Conservation (phyloP, 768 basidiomycete genomes). For the Boletus rufocinnamomeus region DNA sequence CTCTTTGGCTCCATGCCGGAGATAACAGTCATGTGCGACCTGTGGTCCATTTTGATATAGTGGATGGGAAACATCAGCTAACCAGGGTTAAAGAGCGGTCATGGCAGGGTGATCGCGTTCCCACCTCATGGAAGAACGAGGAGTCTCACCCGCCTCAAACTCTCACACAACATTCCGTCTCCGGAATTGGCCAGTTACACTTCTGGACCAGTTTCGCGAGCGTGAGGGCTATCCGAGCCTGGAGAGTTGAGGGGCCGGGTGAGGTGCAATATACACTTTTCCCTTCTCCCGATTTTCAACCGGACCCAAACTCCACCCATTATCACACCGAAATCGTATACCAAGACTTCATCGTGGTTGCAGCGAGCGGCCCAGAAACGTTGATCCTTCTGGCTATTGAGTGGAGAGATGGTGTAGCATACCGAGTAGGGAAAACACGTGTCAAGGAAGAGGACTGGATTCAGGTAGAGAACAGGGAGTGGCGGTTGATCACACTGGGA, state of each 20-base stretch:
- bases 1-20: neutral
- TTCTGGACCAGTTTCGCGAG: constrained; percentile 22
- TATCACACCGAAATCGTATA: constrained; percentile 1
- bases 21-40: neutral
- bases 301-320: neutral
- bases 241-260: neutral
- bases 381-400: constrained; percentile 17
- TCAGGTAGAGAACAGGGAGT: constrained; percentile 12
- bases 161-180: neutral
- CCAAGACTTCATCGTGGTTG: constrained; percentile 19
- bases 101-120: neutral
- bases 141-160: neutral
- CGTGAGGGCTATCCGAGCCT: neutral
- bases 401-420: constrained; percentile 20
- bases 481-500: constrained; percentile 15
- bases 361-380: neutral
- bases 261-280: neutral
- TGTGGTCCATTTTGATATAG: constrained; percentile 8
- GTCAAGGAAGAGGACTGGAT: constrained; percentile 1
- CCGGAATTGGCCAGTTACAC: constrained; percentile 5
- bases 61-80: neutral
- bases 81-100: constrained; percentile 4
- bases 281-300: neutral
- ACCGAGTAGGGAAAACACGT: constrained; percentile 7
- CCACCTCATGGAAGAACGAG: neutral